A percentile compares a stretch with the other conserved stretches of the same genome.
These are phyloP conservation scores for Borovskyia barvae DNA, from an alignment of 208 protist species.

Conservation along the genomic window DNA sequence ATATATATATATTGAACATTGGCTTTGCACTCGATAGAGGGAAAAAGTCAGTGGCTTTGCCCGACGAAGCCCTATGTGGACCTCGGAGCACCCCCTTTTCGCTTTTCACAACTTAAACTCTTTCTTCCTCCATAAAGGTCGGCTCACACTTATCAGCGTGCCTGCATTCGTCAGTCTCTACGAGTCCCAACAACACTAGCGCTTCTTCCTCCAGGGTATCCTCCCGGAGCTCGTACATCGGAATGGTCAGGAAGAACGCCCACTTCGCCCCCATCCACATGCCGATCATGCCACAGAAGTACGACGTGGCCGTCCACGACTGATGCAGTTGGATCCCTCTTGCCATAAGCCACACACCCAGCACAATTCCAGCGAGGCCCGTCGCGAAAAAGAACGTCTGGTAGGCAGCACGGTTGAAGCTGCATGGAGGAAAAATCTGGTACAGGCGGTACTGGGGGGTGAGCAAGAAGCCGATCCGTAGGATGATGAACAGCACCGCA, in stretches of 20 bases:
- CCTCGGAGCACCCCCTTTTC: too few relatives aligned
- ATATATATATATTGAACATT: constrained; percentile 10
- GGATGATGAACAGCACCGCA: constrained; percentile 42
- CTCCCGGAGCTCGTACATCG: constrained; percentile 42
- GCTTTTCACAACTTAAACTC: too few relatives aligned
- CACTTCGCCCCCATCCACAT: constrained; percentile 68
- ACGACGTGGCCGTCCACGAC: constrained; percentile 53
- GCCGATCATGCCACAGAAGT: constrained; percentile 76
- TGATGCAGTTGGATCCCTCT: constrained; percentile 47
- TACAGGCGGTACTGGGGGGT: constrained; percentile 39
- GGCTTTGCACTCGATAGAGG: too few relatives aligned
- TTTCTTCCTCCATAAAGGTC: too few relatives aligned
- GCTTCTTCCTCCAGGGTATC: constrained; percentile 43
- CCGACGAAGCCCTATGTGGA: too few relatives aligned
- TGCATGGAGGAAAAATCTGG: constrained; percentile 38
- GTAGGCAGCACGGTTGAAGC: constrained; percentile 31
- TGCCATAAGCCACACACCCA: constrained; percentile 60
- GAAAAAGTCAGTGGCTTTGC: too few relatives aligned
- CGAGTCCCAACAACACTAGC: constrained; percentile 11
- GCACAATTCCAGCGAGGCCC: constrained; percentile 33
- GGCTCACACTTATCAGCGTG: too few relatives aligned
- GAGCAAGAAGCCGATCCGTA: constrained; percentile 32
- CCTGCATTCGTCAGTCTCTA: too few relatives aligned
- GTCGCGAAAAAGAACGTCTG: constrained; percentile 37
- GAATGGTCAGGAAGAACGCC: constrained; percentile 52